A percentile compares a stretch with the other conserved stretches of the same genome.
Evolutionary conservation across 169 alveolate genomes (phyloP).

Genomic region (Plasmodium inui): DNA sequence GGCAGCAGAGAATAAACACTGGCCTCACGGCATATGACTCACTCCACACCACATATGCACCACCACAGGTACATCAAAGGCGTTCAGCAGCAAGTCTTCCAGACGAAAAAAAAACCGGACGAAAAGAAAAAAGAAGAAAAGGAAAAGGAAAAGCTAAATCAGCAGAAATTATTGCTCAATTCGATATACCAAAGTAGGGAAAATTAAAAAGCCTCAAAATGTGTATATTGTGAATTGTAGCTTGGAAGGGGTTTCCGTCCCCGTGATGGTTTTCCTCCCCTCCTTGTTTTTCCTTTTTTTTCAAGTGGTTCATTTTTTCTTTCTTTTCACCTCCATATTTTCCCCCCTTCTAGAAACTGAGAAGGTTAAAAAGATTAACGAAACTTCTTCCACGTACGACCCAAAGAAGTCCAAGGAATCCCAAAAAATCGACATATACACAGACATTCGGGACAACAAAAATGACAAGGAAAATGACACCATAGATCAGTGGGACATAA

Average conservation of each 20-base stretch:
- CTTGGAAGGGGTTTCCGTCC: conserved; percentile 27
- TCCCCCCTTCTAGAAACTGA: conserved; percentile 82
- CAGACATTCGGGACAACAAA: conserved; percentile 94
- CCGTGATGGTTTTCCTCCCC: not conserved
- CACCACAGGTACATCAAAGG: conserved; percentile 84
- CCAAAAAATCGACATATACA: conserved; percentile 95
- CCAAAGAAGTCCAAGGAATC: conserved; percentile 88
- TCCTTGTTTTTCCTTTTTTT: not conserved
- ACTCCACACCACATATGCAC: not conserved
- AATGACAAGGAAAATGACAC: conserved; percentile 82
- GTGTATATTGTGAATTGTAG: conserved; percentile 39
- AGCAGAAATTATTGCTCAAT: conserved; percentile 94
- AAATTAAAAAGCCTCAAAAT: conserved; percentile 83
- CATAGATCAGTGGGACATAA: conserved; percentile 83
- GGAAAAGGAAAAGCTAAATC: conserved; percentile 93
- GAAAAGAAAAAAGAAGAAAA: conserved; percentile 92
- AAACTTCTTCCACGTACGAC: conserved; percentile 82
- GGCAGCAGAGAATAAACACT: not conserved
- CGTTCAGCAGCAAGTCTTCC: conserved; percentile 85
- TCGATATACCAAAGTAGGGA: conserved; percentile 91
- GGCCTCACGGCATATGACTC: not conserved
- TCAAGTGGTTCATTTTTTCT: not conserved
- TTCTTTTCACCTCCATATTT: not conserved
- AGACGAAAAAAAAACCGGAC: conserved; percentile 85
- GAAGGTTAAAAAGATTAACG: conserved; percentile 87